Base-by-base conservation (phyloP, 2,329 filamentous ascomycete genomes). In the Tolypocladium capitatum region DNA sequence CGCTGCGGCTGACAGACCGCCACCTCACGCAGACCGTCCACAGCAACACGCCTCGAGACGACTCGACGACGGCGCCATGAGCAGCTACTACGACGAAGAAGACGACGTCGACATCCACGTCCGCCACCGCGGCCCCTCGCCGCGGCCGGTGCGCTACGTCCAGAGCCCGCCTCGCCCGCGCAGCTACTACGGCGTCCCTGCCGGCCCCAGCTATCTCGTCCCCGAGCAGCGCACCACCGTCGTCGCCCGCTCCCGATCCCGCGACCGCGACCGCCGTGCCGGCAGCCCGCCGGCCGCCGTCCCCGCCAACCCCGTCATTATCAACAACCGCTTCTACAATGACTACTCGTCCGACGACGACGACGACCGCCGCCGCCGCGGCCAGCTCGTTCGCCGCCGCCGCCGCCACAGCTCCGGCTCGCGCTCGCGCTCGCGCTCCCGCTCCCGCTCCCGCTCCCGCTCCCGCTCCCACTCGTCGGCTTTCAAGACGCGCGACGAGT, bases 321-420 rank as follows among this genome's bases (percentile, higher is more conserved):
- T 80, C 58, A 76, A 78, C 57, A 80, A 78, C 59, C 67, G 67
- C 48, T 72, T 76, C 49, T 72, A 74, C 54, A 73, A 73, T 50
- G 67, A 72, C 21, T 55, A 69, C 46, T 72, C 70, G 20, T 73
- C 68, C 5, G 72, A 73, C 33, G 66, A 68, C 16, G 66, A 67
- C 2, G 41, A 47, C 9, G 46, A 55, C 43, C 63, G 55, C 48
- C 58, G 50, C 20, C 50, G 48, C 18, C 48, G 47, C 30, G 49
- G 44, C 47, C 60, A 62, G 48, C 46, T 64, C 45, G 51, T 54
- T 44, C 54, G 56, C 45, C 53, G 57, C 20, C 59, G 54, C 24
- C 59, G 53, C 38, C 58, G 59, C 33, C 56, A 55, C 31, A 58
- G 57, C 14, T 63, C 57, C 18, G 55, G 52, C 41, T 58, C 56